Evolutionary conservation across 2,329 filamentous ascomycete species (phyloP).

Genomic region (Aureobasidium sp.): DNA sequence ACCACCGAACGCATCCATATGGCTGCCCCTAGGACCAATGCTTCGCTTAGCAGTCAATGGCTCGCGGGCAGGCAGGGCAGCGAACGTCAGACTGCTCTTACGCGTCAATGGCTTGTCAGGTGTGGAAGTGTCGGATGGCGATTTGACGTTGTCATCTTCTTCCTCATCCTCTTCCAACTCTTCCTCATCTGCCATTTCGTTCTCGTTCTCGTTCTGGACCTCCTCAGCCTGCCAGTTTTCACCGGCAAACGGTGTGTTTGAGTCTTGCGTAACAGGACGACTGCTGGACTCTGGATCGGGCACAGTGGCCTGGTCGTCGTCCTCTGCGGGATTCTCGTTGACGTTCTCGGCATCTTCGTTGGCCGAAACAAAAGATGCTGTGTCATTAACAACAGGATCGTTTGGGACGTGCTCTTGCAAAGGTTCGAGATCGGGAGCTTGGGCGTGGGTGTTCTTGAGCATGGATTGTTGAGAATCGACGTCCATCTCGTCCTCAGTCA

Average conservation of each 20-base stretch:
- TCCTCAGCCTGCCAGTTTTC: slow-evolving; percentile 16
- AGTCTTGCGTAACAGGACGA: slow-evolving; percentile 1
- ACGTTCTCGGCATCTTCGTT: slow-evolving; percentile 34
- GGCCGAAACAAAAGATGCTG: slow-evolving; percentile 43
- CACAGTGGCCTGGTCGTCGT: slow-evolving; percentile 28
- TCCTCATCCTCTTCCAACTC: slow-evolving; percentile 37
- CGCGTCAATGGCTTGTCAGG: slow-evolving; percentile 70
- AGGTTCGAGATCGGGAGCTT: slow-evolving; percentile 4
- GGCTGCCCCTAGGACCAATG: slow-evolving; percentile 66
- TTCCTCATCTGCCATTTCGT: slow-evolving; percentile 26
- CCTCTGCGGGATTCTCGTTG: slow-evolving; percentile 20
- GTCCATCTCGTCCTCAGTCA: slow-evolving; percentile 49
- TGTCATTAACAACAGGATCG: slow-evolving; percentile 10
- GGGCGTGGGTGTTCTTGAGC: slow-evolving; percentile 11
- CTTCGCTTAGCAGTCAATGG: slow-evolving; percentile 80
- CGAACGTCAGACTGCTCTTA: slow-evolving; percentile 93
- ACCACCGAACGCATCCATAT: slow-evolving; percentile 53
- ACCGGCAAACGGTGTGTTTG: slow-evolving; percentile 16
- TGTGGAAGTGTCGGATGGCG: slow-evolving; percentile 63
- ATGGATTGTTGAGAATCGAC: slow-evolving; percentile 21
- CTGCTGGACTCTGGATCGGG: slow-evolving; percentile 18
- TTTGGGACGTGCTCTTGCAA: slow-evolving; percentile 11
- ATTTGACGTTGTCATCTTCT: slow-evolving; percentile 38
- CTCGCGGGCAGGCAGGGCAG: slow-evolving; percentile 83
- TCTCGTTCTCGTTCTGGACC: slow-evolving; percentile 18